Percentiles rank a stretch among this genome's conserved stretches.
phyloP scores from a whole-genome alignment of 1,139 yeast genomes.

The Candida frijolesensis region DNA sequence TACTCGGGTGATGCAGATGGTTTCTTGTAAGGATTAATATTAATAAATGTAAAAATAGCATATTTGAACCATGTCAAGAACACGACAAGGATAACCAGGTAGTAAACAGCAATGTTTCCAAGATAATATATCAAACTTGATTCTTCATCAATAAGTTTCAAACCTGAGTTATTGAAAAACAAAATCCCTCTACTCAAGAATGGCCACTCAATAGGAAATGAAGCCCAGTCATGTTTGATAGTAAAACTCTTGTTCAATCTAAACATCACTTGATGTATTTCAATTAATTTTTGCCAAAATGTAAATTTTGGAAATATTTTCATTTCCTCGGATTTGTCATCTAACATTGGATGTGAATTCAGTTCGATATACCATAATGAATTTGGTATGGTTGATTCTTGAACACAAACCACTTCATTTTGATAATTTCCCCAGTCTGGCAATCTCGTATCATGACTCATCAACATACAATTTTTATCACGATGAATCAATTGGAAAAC shows the following conservation, averaged over 20 bases:
- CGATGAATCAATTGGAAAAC: conserved; percentile 61
- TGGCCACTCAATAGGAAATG: conserved; percentile 45
- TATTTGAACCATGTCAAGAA: conserved; percentile 23
- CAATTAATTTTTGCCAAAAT: conserved; percentile 33
- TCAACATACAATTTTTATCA: conserved; percentile 60
- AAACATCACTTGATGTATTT: conserved; percentile 40
- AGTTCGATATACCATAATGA: conserved; percentile 68
- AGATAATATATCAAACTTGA: conserved; percentile 37
- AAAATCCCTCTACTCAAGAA: conserved; percentile 36
- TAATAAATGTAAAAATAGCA: conserved; percentile 22
- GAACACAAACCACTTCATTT: conserved; percentile 76
- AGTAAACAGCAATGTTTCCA: conserved; percentile 41
- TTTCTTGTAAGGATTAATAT: conserved; percentile 36
- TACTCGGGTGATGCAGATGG: conserved; percentile 17
- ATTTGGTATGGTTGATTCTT: conserved; percentile 58
- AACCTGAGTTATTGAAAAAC: conserved; percentile 25
- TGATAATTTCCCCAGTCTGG: conserved; percentile 75
- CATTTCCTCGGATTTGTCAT: conserved; percentile 24
- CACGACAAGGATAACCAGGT: conserved; percentile 26
- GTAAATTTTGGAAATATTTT: conserved; percentile 25
- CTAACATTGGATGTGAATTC: conserved; percentile 53
- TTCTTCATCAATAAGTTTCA: conserved; percentile 21
- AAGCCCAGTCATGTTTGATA: conserved; percentile 29
- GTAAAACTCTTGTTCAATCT: conserved; percentile 29
- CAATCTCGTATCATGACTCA: conserved; percentile 61